Evolutionary conservation across 148 eudicot genomes (phyloP).

Genomic region (Vaccinium myrtillus): DNA sequence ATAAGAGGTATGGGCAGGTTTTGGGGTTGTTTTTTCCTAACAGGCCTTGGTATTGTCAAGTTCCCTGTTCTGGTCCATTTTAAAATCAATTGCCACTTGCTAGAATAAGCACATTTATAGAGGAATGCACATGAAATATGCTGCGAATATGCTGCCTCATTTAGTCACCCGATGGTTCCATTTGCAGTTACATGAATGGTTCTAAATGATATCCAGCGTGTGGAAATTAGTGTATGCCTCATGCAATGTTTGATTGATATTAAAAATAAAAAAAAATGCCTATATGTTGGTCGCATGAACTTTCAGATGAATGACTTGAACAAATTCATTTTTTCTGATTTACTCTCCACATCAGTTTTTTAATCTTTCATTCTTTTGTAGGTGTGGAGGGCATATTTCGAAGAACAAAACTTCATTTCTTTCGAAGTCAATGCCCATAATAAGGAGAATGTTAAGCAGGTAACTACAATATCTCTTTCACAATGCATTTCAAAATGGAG

Average conservation of each 20-base stretch:
- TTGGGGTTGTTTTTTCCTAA: neutral
- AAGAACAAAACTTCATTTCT: neutral
- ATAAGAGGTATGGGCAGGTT: neutral
- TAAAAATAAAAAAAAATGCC: neutral
- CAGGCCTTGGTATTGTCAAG: neutral
- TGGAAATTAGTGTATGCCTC: neutral
- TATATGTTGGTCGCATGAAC: neutral
- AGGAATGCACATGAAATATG: neutral
- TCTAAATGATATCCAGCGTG: neutral
- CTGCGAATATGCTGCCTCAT: neutral
- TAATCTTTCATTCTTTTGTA: constrained; percentile 24
- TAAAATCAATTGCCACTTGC: neutral
- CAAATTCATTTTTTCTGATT: neutral
- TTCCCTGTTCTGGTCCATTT: neutral
- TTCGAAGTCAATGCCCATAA: constrained; percentile 2
- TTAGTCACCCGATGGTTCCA: neutral
- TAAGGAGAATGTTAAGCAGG: constrained; percentile 59
- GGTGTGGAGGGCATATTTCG: neutral
- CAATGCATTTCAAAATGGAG: neutral
- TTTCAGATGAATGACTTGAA: neutral
- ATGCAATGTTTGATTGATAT: neutral
- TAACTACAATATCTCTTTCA: constrained; percentile 16
- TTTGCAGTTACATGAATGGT: neutral
- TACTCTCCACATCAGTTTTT: neutral
- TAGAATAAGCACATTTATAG: neutral